Conservation (phyloP, 2,329 filamentous ascomycete species). For the Fusarium nanum region DNA sequence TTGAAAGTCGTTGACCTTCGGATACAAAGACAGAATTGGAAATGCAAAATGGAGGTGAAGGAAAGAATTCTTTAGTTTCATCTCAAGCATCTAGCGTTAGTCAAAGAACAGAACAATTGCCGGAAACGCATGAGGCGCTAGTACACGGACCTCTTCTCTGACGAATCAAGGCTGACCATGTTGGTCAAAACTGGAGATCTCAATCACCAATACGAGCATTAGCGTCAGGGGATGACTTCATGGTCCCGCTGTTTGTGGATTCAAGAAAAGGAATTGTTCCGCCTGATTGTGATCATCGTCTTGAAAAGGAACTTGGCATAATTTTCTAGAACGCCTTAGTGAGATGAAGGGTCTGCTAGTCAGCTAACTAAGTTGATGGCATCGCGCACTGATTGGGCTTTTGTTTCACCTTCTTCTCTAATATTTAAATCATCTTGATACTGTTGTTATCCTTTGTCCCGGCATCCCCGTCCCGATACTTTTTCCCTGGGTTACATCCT, state of each 20-base stretch:
- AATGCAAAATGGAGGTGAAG: constrained; percentile 1
- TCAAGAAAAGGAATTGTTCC: not conserved
- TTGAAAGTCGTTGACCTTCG: not conserved
- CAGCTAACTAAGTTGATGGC: not conserved
- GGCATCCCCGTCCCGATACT: not conserved
- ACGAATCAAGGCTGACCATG: not conserved
- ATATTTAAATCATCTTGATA: too few species aligned
- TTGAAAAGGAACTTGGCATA: not conserved
- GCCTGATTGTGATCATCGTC: constrained; percentile 11
- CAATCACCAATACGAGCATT: constrained; percentile 21
- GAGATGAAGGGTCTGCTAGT: not conserved
- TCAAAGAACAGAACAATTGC: not conserved
- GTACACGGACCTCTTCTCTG: not conserved
- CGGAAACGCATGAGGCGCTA: constrained; percentile 6
- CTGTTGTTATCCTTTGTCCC: too few species aligned
- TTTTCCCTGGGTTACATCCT: not conserved
- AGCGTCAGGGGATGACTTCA: constrained; percentile 11
- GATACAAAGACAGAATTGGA: not conserved
- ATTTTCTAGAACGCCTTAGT: not conserved
- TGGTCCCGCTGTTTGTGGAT: not conserved
- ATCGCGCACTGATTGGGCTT: not conserved
- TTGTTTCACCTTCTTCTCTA: not conserved
- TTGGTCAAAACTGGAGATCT: constrained; percentile 8
- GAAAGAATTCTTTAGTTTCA: constrained; percentile 7
- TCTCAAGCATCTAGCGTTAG: not conserved